phyloP scores from a whole-genome alignment of 495 filamentous ascomycete species.

The Trichoderma orchidacearum region DNA sequence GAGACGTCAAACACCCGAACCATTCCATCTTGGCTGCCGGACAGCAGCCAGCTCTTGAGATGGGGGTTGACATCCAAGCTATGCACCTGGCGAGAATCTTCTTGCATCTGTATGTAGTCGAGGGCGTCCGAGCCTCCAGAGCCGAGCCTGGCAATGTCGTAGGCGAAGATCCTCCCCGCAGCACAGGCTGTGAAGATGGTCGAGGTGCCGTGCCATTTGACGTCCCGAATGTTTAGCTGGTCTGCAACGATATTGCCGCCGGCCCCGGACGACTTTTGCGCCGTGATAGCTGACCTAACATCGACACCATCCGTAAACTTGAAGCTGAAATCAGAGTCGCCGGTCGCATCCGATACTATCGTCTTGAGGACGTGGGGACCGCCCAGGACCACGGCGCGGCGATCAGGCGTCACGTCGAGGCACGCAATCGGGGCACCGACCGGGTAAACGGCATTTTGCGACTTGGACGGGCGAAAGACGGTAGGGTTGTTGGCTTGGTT shows the following conservation, averaged over 20 bases:
- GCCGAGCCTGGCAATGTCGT: constrained; percentile 50
- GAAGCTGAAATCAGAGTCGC: constrained; percentile 24
- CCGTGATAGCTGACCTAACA: constrained; percentile 59
- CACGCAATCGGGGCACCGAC: constrained; percentile 60
- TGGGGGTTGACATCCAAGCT: constrained; percentile 82
- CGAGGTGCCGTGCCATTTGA: constrained; percentile 49
- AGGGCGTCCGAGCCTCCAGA: constrained; percentile 31
- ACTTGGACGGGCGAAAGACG: constrained; percentile 44
- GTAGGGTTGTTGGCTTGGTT: constrained; percentile 15
- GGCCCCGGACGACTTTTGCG: constrained; percentile 51
- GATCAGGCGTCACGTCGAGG: constrained; percentile 65
- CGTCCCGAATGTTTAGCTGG: constrained; percentile 68
- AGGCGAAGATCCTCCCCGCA: constrained; percentile 4
- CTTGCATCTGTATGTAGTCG: constrained; percentile 55
- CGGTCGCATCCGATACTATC: constrained; percentile 24
- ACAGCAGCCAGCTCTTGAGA: constrained; percentile 60
- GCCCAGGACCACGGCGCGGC: constrained; percentile 64
- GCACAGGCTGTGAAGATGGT: constrained; percentile 18
- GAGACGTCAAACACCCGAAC: constrained; percentile 51
- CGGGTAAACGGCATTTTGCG: constrained; percentile 59
- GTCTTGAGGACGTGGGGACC: constrained; percentile 79
- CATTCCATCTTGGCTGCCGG: constrained; percentile 83
- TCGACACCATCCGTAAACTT: constrained; percentile 65
- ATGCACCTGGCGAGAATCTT: constrained; percentile 87
- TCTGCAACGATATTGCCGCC: constrained; percentile 41